Conservation (phyloP, 371 early-diverging fungal species). For the Dichotomocladium elegans region DNA sequence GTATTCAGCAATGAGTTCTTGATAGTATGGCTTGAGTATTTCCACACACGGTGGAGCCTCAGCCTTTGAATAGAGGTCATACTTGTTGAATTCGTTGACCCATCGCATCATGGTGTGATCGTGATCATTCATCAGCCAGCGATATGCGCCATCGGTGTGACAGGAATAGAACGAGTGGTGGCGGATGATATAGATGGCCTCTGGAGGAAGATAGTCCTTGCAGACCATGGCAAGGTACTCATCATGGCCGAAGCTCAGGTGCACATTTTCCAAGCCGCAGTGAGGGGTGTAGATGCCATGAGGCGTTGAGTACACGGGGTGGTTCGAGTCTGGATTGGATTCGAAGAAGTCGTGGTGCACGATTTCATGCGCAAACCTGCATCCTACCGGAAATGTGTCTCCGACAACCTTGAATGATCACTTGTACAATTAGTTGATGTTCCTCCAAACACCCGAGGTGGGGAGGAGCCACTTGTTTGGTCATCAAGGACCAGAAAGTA, state of each 20-base stretch:
- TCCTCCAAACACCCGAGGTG: too few relatives aligned
- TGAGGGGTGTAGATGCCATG: conserved; percentile 53
- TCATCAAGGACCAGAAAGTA: not conserved
- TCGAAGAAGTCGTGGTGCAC: conserved; percentile 40
- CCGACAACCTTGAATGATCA: not conserved
- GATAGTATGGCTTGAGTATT: conserved; percentile 42
- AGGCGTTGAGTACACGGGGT: conserved; percentile 29
- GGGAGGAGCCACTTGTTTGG: too few relatives aligned
- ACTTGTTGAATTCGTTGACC: conserved; percentile 53
- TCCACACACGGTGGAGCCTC: conserved; percentile 26
- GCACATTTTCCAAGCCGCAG: conserved; percentile 49
- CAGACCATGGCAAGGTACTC: conserved; percentile 55
- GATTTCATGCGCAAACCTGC: conserved; percentile 26
- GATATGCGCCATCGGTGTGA: conserved; percentile 47
- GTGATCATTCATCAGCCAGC: conserved; percentile 40
- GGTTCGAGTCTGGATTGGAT: conserved; percentile 40
- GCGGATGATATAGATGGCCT: conserved; percentile 49
- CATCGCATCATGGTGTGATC: conserved; percentile 49
- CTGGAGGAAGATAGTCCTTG: conserved; percentile 46
- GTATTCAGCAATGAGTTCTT: conserved; percentile 45
- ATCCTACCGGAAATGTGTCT: conserved; percentile 20
- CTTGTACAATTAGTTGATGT: not conserved
- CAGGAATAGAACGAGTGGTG: conserved; percentile 58
- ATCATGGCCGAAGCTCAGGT: conserved; percentile 59
- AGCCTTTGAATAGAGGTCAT: conserved; percentile 53